Conservation (phyloP, 345 rosid genomes). For the Trapa bicornis region DNA sequence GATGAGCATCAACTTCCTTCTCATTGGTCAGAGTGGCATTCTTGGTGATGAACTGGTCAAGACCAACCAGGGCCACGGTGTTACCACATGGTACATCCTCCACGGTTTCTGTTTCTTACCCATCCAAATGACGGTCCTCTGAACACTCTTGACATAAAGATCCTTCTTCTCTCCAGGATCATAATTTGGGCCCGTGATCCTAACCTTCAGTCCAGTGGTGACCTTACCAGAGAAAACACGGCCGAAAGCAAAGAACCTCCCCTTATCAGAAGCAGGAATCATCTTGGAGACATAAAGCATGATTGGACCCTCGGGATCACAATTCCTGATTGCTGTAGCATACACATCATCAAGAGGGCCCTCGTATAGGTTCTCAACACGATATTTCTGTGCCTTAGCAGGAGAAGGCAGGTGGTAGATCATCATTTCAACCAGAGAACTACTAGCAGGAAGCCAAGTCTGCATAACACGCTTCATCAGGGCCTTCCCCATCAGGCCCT, state of each 20-base stretch:
- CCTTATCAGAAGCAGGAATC: conserved; percentile 79
- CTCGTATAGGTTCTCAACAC: conserved; percentile 67
- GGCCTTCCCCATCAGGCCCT: conserved; percentile 51
- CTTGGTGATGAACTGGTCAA: conserved; percentile 57
- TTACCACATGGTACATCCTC: conserved; percentile 84
- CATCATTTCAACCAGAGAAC: conserved; percentile 59
- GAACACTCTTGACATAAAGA: conserved; percentile 37
- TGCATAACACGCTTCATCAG: conserved; percentile 78
- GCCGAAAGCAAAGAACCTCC: conserved; percentile 66
- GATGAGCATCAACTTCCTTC: conserved; percentile 63
- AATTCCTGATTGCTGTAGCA: conserved; percentile 53
- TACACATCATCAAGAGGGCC: conserved; percentile 64
- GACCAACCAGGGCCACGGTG: conserved; percentile 66
- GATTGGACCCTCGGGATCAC: conserved; percentile 60
- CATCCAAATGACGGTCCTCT: conserved; percentile 77
- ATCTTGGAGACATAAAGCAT: conserved; percentile 71
- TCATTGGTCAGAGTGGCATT: conserved; percentile 67
- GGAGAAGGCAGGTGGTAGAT: conserved; percentile 63
- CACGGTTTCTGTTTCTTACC: conserved; percentile 65
- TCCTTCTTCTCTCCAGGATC: conserved; percentile 69
- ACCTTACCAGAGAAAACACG: conserved; percentile 61
- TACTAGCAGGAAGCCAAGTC: conserved; percentile 67
- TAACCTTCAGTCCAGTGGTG: conserved; percentile 56
- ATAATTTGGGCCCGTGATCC: conserved; percentile 72
- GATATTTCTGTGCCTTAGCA: conserved; percentile 45